Base-by-base conservation (phyloP, 2,329 filamentous ascomycete species). In the Sporothrix inflata region DNA sequence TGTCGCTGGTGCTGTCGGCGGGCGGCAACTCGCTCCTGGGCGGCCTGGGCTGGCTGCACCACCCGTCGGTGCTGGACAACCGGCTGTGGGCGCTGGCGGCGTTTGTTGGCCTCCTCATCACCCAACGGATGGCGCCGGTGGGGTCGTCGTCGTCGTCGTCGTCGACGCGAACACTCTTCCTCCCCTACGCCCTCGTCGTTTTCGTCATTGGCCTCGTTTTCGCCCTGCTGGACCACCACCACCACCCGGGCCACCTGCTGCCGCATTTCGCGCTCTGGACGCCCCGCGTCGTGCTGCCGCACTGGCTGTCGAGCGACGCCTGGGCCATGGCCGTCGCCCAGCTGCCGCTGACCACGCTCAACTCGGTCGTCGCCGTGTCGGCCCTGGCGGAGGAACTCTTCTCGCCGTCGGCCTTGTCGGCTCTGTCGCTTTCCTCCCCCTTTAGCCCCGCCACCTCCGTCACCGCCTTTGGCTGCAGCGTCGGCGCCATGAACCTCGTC, bases 331-430 rank as follows among this genome's bases (percentile, higher is more conserved):
- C 91, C 14, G 83, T 98, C 9, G 94, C 93, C 0, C 95, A 98
- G 80, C 86, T 98, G 19, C 95, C 95, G 1, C 87, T 98, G 12
- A 98, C 95, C 0, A 93, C 94, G 0, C 87, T 98, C 71, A 98
- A 98, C 83, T 97, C 94, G 4, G 89, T 98, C 76, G 90, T 98
- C 74, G 96, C 95, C 0, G 94, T 95, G 27, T 90, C 90, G 27
- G 92, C 94, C 34, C 86, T 98, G 1, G 90, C 93, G 0, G 84
- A 87, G 0, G 93, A 97, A 77, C 85, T 98, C 12, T 84, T 97
- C 3, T 93, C 94, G 11, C 40, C 49, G 21, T 49, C 71, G 3
- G 45, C 61, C 6, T 34, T 57, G 6, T 42, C 40, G 9, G 40
- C 14, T 8, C 42, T 68, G 14, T 60, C 71, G 55, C 0, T 82